Percentiles rank a stretch among this genome's conserved stretches.
phyloP scores from a whole-genome alignment of 495 filamentous ascomycete species.

The Penicillium roqueforti region DNA sequence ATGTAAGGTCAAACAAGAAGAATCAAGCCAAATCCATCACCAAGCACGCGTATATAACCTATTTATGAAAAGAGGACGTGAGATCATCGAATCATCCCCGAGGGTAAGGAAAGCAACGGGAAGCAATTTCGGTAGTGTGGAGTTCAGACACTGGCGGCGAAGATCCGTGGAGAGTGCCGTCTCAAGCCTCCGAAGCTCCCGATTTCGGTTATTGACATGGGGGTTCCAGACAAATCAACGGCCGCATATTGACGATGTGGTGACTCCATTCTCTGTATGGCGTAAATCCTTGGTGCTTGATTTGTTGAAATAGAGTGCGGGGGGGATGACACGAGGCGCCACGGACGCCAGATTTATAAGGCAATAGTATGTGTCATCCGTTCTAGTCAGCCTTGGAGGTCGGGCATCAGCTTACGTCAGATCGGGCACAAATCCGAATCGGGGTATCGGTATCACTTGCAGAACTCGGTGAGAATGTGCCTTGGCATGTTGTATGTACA shows the following conservation, averaged over 20 bases:
- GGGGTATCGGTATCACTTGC: not conserved
- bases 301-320: not conserved
- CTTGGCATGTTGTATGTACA: not conserved
- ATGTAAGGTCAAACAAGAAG: not conserved
- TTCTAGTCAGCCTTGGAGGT: no score
- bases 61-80: conserved; percentile 4
- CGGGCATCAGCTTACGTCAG: not conserved
- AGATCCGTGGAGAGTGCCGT: conserved; percentile 12
- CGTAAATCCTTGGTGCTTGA: not conserved
- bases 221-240: not conserved
- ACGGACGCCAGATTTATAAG: not conserved
- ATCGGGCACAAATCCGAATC: not conserved
- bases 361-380: not conserved
- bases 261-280: not conserved
- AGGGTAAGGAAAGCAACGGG: conserved; percentile 6
- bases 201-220: conserved; percentile 3
- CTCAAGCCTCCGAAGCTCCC: not conserved
- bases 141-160: not conserved
- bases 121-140: conserved; percentile 14
- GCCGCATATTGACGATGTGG: not conserved
- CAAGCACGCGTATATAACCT: not conserved
- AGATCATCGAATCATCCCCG: conserved; percentile 1
- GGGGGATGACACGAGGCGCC: not conserved
- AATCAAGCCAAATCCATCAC: not conserved
- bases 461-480: not conserved